phyloP scores from a whole-genome alignment of 148 eudicot genomes.

The Rhododendron kiyosumense region DNA sequence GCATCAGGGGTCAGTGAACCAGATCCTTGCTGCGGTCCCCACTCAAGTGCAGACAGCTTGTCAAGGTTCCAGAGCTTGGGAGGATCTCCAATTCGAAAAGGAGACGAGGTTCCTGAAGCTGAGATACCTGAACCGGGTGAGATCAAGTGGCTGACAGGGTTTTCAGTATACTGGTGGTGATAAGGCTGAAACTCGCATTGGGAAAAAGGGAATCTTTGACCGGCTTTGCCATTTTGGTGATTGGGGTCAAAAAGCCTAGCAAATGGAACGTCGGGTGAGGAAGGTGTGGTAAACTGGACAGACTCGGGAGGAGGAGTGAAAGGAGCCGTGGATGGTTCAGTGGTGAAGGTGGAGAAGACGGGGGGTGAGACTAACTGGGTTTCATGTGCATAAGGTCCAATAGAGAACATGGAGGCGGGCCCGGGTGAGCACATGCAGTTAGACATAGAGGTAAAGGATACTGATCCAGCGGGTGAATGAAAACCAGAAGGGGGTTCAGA shows the following conservation, averaged over 20 bases:
- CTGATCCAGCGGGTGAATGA: constrained; percentile 67
- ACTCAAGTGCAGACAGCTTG: constrained; percentile 35
- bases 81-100: constrained; percentile 58
- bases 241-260: constrained; percentile 75
- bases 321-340: constrained; percentile 96
- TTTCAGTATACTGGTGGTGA: constrained; percentile 78
- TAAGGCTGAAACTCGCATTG: constrained; percentile 81
- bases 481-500: constrained; percentile 85
- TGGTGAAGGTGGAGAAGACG: constrained; percentile 82
- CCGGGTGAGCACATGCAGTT: constrained; percentile 81
- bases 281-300: constrained; percentile 85
- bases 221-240: constrained; percentile 38
- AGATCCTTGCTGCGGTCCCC: constrained; percentile 68
- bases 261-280: constrained; percentile 97
- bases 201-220: constrained; percentile 42
- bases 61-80: constrained; percentile 58
- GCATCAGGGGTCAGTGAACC: constrained; percentile 74
- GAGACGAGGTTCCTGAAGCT: constrained; percentile 84
- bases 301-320: constrained; percentile 96
- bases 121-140: constrained; percentile 90
- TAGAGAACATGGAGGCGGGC: constrained; percentile 74
- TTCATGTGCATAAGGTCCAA: constrained; percentile 95
- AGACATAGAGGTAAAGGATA: constrained; percentile 52
- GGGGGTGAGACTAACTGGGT: constrained; percentile 96
- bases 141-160: constrained; percentile 79